phyloP scores from a whole-genome alignment of 164 flowering plant genomes.

The Cinnamomum chago region DNA sequence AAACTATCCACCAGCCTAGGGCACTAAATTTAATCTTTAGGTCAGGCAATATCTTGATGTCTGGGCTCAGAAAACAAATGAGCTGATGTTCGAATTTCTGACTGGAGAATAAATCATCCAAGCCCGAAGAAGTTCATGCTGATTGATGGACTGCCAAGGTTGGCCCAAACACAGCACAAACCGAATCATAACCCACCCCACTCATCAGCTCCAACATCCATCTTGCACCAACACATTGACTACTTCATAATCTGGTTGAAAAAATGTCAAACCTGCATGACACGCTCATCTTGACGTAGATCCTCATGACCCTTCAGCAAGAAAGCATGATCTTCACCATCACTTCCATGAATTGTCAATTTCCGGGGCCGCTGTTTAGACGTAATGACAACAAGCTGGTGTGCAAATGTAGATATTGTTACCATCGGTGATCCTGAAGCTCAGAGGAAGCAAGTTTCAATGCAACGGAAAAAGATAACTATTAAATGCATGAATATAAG shows the following conservation, averaged over 20 bases:
- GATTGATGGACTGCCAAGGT: neutral
- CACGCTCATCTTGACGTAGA: slow-evolving; percentile 98
- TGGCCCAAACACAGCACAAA: neutral
- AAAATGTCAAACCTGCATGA: slow-evolving; percentile 75
- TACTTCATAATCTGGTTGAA: neutral
- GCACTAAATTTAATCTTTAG: too few species aligned
- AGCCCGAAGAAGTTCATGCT: neutral
- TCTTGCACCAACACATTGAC: neutral
- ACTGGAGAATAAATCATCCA: neutral
- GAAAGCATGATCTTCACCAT: slow-evolving; percentile 94
- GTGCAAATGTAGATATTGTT: slow-evolving; percentile 86
- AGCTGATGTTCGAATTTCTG: too few species aligned
- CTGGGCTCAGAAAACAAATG: too few species aligned
- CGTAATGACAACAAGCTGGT: slow-evolving; percentile 88
- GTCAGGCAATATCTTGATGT: too few species aligned
- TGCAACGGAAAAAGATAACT: neutral
- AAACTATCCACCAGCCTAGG: too few species aligned
- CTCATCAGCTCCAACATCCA: neutral
- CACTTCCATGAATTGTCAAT: slow-evolving; percentile 92
- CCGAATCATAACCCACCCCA: neutral
- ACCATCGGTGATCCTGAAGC: slow-evolving; percentile 77
- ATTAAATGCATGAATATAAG: neutral
- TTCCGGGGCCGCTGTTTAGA: slow-evolving; percentile 98
- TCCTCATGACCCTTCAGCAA: slow-evolving; percentile 98
- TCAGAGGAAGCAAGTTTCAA: neutral